These are phyloP conservation scores for Pseudotsuga menziesii DNA, from an alignment of 75 land plant genomes.

Conservation along the genomic window DNA sequence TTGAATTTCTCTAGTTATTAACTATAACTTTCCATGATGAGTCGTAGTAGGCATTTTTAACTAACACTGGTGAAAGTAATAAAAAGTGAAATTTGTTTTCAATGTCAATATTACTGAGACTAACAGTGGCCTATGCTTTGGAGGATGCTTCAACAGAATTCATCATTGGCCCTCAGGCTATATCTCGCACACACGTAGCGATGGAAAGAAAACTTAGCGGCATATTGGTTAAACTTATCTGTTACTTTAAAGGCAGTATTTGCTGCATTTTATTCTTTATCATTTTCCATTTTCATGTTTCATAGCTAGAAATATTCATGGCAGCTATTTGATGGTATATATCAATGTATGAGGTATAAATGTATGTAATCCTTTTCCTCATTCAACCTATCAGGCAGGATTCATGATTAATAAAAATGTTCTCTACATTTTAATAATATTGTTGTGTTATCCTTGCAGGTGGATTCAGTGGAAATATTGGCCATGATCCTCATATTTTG, in stretches of 20 bases:
- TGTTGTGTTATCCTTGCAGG: constrained; percentile 39
- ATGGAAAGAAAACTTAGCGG: background rate
- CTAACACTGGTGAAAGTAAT: too few relatives aligned
- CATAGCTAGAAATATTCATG: background rate
- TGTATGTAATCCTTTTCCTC: background rate
- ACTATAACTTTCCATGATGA: too few relatives aligned
- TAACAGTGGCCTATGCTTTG: background rate
- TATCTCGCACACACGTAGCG: background rate
- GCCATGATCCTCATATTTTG: constrained; percentile 91
- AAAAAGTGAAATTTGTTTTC: background rate
- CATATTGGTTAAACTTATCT: background rate
- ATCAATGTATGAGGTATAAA: background rate
- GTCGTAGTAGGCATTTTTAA: too few relatives aligned
- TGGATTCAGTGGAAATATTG: constrained; percentile 88
- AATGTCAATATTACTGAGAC: background rate
- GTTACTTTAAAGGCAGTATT: background rate
- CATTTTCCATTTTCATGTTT: background rate
- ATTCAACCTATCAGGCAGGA: background rate
- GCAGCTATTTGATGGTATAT: background rate
- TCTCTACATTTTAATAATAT: background rate
- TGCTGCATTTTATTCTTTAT: background rate
- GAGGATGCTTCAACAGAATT: background rate
- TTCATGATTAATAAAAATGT: background rate
- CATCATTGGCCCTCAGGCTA: too few relatives aligned
- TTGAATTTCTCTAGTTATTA: too few relatives aligned